These are phyloP conservation scores for Populus deltoides DNA, from an alignment of 345 rosid species.

Conservation along the genomic window DNA sequence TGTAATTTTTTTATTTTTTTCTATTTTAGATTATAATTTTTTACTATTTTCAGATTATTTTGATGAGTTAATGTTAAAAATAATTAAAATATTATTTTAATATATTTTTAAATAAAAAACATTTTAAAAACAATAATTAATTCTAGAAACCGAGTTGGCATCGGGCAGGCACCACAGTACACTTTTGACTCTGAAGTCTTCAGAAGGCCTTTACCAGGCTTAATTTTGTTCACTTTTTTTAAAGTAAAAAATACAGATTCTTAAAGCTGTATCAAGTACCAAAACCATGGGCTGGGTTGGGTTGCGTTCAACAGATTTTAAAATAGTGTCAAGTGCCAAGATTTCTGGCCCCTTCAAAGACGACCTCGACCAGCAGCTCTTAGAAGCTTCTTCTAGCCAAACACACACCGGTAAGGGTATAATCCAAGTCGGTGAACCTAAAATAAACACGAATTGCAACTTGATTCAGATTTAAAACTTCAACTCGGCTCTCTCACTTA, in stretches of 20 bases:
- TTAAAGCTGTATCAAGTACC: background rate
- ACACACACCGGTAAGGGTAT: background rate
- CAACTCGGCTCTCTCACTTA: background rate
- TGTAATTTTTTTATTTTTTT: too few relatives aligned
- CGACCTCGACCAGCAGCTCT: background rate
- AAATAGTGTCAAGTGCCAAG: too few relatives aligned
- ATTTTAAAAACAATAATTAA: fast-evolving
- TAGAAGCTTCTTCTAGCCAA: background rate
- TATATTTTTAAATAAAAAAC: too few relatives aligned
- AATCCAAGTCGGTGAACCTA: slow-evolving; percentile 4
- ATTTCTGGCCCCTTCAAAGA: background rate
- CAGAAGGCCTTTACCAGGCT: background rate
- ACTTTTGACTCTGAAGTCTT: background rate
- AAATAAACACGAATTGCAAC: slow-evolving; percentile 7
- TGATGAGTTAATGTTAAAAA: too few relatives aligned
- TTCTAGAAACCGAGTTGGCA: background rate
- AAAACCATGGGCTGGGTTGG: slow-evolving; percentile 18
- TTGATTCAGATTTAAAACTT: slow-evolving; percentile 10
- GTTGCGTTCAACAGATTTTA: background rate
- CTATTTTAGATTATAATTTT: too few relatives aligned
- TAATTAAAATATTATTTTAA: too few relatives aligned
- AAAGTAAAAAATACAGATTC: background rate
- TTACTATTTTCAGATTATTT: too few relatives aligned
- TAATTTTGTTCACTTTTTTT: background rate
- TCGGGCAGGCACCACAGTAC: background rate